Base-by-base conservation (phyloP, 305 asterid genomes). In the Fraxinus sp. region DNA sequence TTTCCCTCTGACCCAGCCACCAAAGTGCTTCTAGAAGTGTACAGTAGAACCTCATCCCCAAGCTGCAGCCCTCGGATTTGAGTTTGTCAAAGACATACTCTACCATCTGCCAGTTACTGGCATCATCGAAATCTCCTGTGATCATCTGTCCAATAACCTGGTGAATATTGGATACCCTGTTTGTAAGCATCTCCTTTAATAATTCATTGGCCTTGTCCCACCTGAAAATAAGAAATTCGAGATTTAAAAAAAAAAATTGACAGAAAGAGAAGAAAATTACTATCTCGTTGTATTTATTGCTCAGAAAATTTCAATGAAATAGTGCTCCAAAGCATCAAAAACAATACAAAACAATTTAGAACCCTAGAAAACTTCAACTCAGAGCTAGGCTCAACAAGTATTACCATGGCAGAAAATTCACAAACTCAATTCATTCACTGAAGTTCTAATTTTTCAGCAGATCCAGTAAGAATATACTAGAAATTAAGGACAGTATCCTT, bases 91-190 rank as follows among this genome's bases (percentile, higher is more conserved):
- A 93, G 70, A 92, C 95, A 83, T 93, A 93, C 84, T 96, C 99
- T 22, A 94, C 99, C 97, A 93, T 96, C 87, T 94, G 99, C 99
- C 99, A 96, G 84, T 93, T 96, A 89, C 74, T 87, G 3, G 77
- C 85, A 85, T 96, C 99, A 84, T 96, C 99, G 73, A 82, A 92
- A 52, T 94, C 93, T 77, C 98, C 99, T 80, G 85, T 91, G 83
- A 96, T 96, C 99, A 94, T 94, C 91, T 91, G 97, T 44, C 97
- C 98, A 73, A 96, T 94, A 64, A 96, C 94, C 85, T 92, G 98
- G 85, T 96, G 98, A 89, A 90, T 88, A 85, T 91, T 92, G 39
- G 98, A 96, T 77, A 79, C 84, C 87, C 90, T 91, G 80, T 90
- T 87, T 81, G 91, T 89, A 78, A 87, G 89, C 98, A 93, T 91